Evolutionary conservation across 2,329 filamentous ascomycete species (phyloP).

Genomic region (Fusarium sp.): DNA sequence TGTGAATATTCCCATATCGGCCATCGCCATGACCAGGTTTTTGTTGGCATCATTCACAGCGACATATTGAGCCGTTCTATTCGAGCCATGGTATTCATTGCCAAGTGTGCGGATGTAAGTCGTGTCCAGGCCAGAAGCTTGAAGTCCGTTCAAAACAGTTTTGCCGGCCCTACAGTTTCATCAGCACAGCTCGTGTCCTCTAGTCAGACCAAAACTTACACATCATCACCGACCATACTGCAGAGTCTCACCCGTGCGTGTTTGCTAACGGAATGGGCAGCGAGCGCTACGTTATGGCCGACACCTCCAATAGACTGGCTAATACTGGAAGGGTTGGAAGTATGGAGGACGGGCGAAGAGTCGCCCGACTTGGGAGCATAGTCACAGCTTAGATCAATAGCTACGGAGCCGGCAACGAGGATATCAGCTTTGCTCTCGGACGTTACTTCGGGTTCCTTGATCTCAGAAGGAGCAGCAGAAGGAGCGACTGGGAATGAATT

Average conservation of each 20-base stretch:
- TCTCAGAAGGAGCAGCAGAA: slow-evolving; percentile 28
- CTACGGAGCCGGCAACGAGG: slow-evolving; percentile 91
- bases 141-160: slow-evolving; percentile 74
- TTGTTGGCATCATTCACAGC: slow-evolving; percentile 87
- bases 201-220: slow-evolving; percentile 56
- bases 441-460: slow-evolving; percentile 22
- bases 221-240: slow-evolving; percentile 83
- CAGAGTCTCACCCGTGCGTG: slow-evolving; percentile 74
- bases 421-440: slow-evolving; percentile 65
- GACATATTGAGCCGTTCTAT: slow-evolving; percentile 88
- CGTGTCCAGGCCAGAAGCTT: slow-evolving; percentile 71
- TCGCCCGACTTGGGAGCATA: slow-evolving; percentile 57
- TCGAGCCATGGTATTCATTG: slow-evolving; percentile 59
- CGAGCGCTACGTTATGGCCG: slow-evolving; percentile 89
- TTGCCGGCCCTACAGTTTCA: slow-evolving; percentile 70
- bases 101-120: slow-evolving; percentile 69
- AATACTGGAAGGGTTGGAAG: slow-evolving; percentile 87
- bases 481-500: slow-evolving; percentile 39
- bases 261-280: slow-evolving; percentile 76
- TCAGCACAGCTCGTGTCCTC: slow-evolving; percentile 7
- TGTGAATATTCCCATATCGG: slow-evolving; percentile 91
- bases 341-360: slow-evolving; percentile 68
- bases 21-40: slow-evolving; percentile 91
- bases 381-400: slow-evolving; percentile 88
- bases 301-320: slow-evolving; percentile 89